A percentile compares a stretch with the other conserved stretches of the same genome.
phyloP scores from a whole-genome alignment of 208 protist genomes.

The Crithidia thermophila region DNA sequence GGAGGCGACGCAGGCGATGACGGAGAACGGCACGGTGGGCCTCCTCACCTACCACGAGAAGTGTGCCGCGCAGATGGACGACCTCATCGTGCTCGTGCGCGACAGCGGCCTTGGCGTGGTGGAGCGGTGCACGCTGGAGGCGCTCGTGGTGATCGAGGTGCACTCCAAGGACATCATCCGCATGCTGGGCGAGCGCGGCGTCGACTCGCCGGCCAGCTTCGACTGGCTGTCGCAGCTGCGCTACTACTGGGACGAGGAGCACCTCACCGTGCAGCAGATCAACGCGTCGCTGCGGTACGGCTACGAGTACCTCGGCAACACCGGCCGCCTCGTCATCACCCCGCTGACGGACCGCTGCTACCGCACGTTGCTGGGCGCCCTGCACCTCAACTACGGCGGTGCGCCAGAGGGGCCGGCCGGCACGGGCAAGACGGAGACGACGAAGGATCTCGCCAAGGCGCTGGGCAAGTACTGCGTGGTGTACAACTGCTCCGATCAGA shows the following conservation, averaged over 20 bases:
- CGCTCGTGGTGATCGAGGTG: constrained; percentile 95
- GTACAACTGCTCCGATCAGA: constrained; percentile 99
- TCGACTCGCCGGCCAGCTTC: constrained; percentile 93
- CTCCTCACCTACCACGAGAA: constrained; percentile 90
- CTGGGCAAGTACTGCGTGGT: constrained; percentile 97
- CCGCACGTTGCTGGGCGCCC: constrained; percentile 96
- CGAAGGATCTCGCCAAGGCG: constrained; percentile 97
- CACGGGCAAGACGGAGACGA: constrained; percentile 99
- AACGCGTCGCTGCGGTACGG: constrained; percentile 93
- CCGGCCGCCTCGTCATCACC: constrained; percentile 96
- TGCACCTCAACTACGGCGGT: constrained; percentile 97
- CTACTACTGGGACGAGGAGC: constrained; percentile 96
- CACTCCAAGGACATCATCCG: constrained; percentile 94
- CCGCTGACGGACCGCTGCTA: constrained; percentile 97
- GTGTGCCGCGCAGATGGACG: constrained; percentile 88
- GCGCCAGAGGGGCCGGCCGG: constrained; percentile 97
- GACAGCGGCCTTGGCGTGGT: constrained; percentile 84
- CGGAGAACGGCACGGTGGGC: constrained; percentile 78
- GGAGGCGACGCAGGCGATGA: constrained; percentile 93
- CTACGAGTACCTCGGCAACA: constrained; percentile 98
- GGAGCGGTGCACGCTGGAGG: constrained; percentile 92
- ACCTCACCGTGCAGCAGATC: constrained; percentile 93
- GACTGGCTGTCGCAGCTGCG: constrained; percentile 97
- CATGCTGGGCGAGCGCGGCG: constrained; percentile 91
- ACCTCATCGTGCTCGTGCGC: constrained; percentile 93